These are phyloP conservation scores for Eudorina sp. DNA, from an alignment of 139 green algal species.

Conservation along the genomic window DNA sequence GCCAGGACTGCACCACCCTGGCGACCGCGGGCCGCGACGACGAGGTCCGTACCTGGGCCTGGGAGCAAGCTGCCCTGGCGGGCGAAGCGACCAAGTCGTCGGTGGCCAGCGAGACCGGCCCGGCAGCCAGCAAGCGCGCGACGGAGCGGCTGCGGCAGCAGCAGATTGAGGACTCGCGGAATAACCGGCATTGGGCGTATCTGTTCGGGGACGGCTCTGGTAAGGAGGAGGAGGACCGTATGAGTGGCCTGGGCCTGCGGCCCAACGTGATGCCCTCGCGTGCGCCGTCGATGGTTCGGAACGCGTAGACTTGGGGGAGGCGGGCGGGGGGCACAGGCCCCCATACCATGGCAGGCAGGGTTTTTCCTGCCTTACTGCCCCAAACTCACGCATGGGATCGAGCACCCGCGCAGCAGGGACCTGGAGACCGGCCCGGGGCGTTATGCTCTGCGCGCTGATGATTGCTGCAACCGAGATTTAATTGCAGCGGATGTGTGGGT, in stretches of 20 bases:
- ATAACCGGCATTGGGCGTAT: constrained; percentile 12
- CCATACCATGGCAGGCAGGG: too few relatives aligned
- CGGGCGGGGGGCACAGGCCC: too few relatives aligned
- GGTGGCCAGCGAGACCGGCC: background rate
- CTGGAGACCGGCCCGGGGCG: too few relatives aligned
- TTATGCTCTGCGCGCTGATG: too few relatives aligned
- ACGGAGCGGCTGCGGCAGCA: background rate
- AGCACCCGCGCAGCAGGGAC: too few relatives aligned
- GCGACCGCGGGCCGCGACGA: constrained; percentile 38
- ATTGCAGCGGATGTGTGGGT: too few relatives aligned
- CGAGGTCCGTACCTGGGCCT: constrained; percentile 29
- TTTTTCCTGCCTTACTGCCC: too few relatives aligned
- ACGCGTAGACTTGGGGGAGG: too few relatives aligned
- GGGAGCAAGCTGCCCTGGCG: background rate
- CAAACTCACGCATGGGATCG: too few relatives aligned
- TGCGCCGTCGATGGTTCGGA: background rate
- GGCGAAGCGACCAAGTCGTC: background rate
- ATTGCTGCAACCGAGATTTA: too few relatives aligned
- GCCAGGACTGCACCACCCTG: constrained; percentile 4
- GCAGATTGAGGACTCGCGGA: background rate
- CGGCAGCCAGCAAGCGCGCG: background rate
- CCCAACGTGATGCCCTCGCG: background rate
- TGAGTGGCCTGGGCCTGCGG: background rate
- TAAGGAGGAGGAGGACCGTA: background rate
- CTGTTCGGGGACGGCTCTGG: background rate